Conservation (phyloP, 2,329 filamentous ascomycete species). For the Huntiella bhutanensis region DNA sequence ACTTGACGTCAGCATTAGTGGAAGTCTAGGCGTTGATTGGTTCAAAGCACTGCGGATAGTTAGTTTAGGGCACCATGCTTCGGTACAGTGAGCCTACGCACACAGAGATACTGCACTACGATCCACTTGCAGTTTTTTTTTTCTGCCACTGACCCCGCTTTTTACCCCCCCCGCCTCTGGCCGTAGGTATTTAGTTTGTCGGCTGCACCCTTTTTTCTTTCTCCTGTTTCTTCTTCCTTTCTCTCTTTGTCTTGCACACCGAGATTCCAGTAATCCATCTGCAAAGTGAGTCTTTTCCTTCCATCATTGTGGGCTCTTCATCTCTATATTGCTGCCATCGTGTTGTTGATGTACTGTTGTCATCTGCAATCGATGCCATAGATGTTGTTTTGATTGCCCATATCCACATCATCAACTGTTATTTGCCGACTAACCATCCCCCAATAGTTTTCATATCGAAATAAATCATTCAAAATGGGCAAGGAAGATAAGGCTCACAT, state of each 20-base stretch:
- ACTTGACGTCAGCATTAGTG: too few relatives aligned
- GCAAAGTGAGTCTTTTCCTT: constrained; percentile 9
- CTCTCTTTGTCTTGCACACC: constrained; percentile 12
- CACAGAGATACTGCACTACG: constrained; percentile 9
- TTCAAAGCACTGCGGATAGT: too few relatives aligned
- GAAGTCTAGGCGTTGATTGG: too few relatives aligned
- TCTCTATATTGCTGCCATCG: background rate
- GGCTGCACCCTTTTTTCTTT: constrained; percentile 6
- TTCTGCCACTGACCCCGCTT: constrained; percentile 12
- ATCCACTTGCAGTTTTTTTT: constrained; percentile 8
- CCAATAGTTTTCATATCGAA: constrained; percentile 6
- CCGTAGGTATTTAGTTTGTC: constrained; percentile 10
- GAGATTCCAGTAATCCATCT: constrained; percentile 12
- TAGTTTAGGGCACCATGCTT: constrained; percentile 9
- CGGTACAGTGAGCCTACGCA: constrained; percentile 5
- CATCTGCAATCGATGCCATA: background rate
- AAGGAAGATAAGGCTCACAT: constrained; percentile 93
- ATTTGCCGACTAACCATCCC: constrained; percentile 4
- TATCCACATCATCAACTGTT: background rate
- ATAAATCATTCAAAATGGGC: constrained; percentile 29
- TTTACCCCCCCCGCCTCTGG: constrained; percentile 5
- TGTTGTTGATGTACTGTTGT: background rate
- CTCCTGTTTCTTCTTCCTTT: constrained; percentile 11
- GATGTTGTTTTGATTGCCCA: background rate
- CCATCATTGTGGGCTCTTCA: background rate